Evolutionary conservation across 2,329 filamentous ascomycete species (phyloP).

Genomic region (Trichoderma asperellum): DNA sequence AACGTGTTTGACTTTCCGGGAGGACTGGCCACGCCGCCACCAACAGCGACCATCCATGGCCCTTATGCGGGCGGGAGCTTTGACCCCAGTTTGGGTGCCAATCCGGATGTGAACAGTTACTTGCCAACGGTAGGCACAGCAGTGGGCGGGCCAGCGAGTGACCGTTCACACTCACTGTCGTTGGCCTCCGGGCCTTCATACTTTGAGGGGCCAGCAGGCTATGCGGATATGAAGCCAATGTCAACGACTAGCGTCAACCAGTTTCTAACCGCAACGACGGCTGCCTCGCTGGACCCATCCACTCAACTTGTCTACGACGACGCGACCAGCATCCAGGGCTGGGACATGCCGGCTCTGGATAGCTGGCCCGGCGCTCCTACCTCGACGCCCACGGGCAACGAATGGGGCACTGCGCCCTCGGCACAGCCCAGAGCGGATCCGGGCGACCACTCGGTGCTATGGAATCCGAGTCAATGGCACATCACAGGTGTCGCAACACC

Average conservation of each 20-base stretch:
- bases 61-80: constrained; percentile 53
- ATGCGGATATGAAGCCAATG: constrained; percentile 43
- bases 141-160: constrained; percentile 37
- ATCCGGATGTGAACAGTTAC: constrained; percentile 39
- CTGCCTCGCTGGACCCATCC: constrained; percentile 41
- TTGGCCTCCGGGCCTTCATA: constrained; percentile 39
- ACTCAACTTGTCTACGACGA: constrained; percentile 44
- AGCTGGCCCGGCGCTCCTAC: constrained; percentile 39
- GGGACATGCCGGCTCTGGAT: constrained; percentile 46
- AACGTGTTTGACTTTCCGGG: constrained; percentile 55
- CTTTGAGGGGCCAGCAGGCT: constrained; percentile 39
- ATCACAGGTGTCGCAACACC: constrained; percentile 35
- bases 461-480: constrained; percentile 44
- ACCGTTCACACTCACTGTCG: constrained; percentile 34
- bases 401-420: constrained; percentile 39
- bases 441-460: constrained; percentile 40
- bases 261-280: constrained; percentile 39
- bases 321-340: constrained; percentile 40
- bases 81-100: constrained; percentile 43
- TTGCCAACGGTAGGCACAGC: constrained; percentile 33
- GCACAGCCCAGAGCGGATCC: constrained; percentile 40
- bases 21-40: constrained; percentile 61
- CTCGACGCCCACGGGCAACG: constrained; percentile 37
- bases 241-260: constrained; percentile 36
- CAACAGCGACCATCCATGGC: constrained; percentile 55